phyloP scores from a whole-genome alignment of 306 rosid genomes.

The Glycine soja region DNA sequence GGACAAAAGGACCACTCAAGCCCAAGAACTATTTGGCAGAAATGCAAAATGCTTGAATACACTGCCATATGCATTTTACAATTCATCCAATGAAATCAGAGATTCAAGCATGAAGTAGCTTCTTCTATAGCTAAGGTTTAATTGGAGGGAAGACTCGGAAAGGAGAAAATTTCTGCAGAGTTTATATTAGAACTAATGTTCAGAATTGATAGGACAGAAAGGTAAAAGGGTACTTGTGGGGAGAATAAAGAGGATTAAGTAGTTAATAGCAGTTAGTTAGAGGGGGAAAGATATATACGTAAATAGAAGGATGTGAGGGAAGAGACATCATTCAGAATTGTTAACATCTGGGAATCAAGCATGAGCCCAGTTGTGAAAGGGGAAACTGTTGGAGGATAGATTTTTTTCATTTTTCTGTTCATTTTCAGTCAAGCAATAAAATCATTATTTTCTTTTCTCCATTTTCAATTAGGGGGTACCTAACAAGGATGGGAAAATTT shows the following conservation, averaged over 20 bases:
- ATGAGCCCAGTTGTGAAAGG: neutral
- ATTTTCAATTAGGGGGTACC: neutral
- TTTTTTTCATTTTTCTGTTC: neutral
- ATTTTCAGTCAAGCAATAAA: neutral
- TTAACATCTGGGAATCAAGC: neutral
- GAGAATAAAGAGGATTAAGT: neutral
- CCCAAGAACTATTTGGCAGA: conserved; percentile 17
- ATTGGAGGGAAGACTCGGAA: neutral
- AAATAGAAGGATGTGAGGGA: neutral
- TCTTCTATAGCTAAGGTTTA: neutral
- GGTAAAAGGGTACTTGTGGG: neutral
- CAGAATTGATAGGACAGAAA: neutral
- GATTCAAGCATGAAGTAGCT: conserved; percentile 36
- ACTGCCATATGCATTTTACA: conserved; percentile 17
- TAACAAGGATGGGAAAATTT: neutral
- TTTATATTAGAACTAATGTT: neutral
- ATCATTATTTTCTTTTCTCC: neutral
- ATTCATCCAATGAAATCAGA: conserved; percentile 5
- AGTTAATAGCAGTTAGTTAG: neutral
- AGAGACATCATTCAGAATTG: neutral
- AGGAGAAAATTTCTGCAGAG: neutral
- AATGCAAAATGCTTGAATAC: conserved; percentile 22
- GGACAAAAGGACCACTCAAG: conserved; percentile 17
- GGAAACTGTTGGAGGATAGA: neutral
- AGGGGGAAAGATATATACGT: neutral